These are phyloP conservation scores for Truncatella angustata DNA, from an alignment of 2,329 filamentous ascomycete genomes.

Conservation along the genomic window DNA sequence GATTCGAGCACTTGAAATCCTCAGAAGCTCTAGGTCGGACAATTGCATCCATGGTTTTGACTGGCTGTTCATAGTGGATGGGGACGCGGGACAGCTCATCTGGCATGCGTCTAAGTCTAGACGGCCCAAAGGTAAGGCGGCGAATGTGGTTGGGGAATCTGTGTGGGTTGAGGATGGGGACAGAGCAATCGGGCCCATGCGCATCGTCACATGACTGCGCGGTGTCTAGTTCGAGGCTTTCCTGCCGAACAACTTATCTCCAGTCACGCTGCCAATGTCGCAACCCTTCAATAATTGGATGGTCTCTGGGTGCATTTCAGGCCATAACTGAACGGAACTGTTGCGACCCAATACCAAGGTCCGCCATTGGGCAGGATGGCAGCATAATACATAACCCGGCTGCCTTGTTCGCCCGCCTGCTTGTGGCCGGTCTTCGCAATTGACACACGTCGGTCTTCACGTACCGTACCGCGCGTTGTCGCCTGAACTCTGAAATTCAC, in stretches of 20 bases:
- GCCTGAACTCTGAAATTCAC: background rate
- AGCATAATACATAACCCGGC: slow-evolving; percentile 28
- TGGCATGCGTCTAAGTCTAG: background rate
- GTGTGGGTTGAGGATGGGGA: background rate
- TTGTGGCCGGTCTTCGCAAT: slow-evolving; percentile 16
- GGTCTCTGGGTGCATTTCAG: slow-evolving; percentile 13
- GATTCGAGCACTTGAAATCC: background rate
- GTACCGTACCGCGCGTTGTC: slow-evolving; percentile 11
- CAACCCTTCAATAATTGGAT: slow-evolving; percentile 22
- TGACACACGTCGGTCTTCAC: slow-evolving; percentile 22
- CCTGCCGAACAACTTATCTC: slow-evolving; percentile 5
- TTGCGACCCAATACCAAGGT: slow-evolving; percentile 28
- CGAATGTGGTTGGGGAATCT: background rate
- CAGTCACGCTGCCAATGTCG: slow-evolving; percentile 5
- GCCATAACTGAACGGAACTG: slow-evolving; percentile 13
- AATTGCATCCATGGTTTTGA: background rate
- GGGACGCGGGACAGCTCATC: slow-evolving; percentile 8
- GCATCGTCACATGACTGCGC: slow-evolving; percentile 9
- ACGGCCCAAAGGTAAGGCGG: slow-evolving; percentile 3
- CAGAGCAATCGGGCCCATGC: slow-evolving; percentile 4
- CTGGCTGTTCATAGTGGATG: background rate
- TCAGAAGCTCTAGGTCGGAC: background rate
- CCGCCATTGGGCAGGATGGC: slow-evolving; percentile 27
- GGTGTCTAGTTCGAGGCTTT: background rate
- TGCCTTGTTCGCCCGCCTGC: slow-evolving; percentile 21